phyloP scores from a whole-genome alignment of 2,329 filamentous ascomycete genomes.

The Paraconiothyrium sp. region DNA sequence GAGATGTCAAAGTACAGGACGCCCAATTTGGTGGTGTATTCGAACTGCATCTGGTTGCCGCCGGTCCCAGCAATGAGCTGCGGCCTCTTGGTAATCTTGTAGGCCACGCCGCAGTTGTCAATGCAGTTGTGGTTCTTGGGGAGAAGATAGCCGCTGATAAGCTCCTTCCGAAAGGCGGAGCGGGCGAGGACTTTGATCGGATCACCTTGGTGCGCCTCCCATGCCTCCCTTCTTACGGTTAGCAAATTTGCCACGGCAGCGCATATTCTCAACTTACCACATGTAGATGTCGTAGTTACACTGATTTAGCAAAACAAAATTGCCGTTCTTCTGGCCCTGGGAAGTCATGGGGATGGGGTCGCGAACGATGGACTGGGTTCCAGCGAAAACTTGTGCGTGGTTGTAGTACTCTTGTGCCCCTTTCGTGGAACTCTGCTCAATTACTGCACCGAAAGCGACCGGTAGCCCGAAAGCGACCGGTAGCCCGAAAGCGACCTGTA shows the following conservation, averaged over 20 bases:
- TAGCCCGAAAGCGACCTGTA: neutral
- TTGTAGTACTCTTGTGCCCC: neutral
- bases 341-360: neutral
- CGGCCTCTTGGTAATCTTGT: slow-evolving; percentile 20
- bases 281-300: slow-evolving; percentile 24
- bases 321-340: slow-evolving; percentile 13
- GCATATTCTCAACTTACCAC: slow-evolving; percentile 12
- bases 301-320: slow-evolving; percentile 17
- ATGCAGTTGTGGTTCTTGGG: neutral
- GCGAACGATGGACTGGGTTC: neutral
- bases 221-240: slow-evolving; percentile 3
- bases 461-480: neutral
- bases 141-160: neutral
- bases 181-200: neutral
- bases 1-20: slow-evolving; percentile 24
- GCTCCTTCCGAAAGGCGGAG: neutral
- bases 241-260: neutral
- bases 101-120: slow-evolving; percentile 23
- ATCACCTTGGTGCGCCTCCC: neutral
- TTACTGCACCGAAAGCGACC: neutral
- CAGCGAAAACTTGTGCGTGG: neutral
- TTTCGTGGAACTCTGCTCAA: neutral
- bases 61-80: slow-evolving; percentile 13
- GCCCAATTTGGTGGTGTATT: slow-evolving; percentile 13
- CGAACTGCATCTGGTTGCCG: slow-evolving; percentile 20